phyloP scores from a whole-genome alignment of 1,139 yeast species.

The Suhomyces ambrosiae region DNA sequence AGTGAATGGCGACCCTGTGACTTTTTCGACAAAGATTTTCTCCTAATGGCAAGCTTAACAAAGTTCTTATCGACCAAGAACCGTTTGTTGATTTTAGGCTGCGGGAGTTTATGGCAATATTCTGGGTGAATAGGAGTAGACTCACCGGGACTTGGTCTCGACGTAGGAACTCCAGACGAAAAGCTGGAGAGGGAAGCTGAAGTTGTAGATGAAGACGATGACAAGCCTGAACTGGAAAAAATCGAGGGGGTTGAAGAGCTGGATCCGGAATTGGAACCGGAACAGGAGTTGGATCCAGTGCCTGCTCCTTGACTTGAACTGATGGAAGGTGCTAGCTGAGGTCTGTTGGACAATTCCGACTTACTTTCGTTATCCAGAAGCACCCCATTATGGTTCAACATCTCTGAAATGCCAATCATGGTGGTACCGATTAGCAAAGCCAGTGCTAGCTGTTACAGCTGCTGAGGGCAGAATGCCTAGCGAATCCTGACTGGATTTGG shows the following conservation, averaged over 20 bases:
- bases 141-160: not conserved
- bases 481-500: not conserved
- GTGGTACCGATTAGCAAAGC: not conserved
- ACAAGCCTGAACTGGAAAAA: not conserved
- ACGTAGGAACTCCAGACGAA: not conserved
- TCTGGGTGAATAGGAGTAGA: not conserved
- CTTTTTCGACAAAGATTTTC: constrained; percentile 32
- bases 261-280: not conserved
- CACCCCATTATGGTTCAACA: constrained; percentile 16
- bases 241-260: constrained; percentile 2
- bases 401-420: constrained; percentile 19
- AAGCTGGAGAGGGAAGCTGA: too few relatives aligned
- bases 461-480: not conserved
- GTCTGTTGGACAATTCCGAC: not conserved
- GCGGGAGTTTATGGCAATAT: constrained; percentile 20
- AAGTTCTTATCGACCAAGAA: constrained; percentile 26
- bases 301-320: not conserved
- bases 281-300: too few relatives aligned
- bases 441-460: not conserved
- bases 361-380: not conserved
- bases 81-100: constrained; percentile 27
- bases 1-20: constrained; percentile 6
- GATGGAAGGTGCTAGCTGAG: not conserved
- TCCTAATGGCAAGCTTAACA: constrained; percentile 44
- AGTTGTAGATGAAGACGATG: not conserved